A percentile compares a stretch with the other conserved stretches of the same genome.
These are phyloP conservation scores for Globisporangium viniferum DNA, from an alignment of 352 stramenopile species.

Conservation along the genomic window DNA sequence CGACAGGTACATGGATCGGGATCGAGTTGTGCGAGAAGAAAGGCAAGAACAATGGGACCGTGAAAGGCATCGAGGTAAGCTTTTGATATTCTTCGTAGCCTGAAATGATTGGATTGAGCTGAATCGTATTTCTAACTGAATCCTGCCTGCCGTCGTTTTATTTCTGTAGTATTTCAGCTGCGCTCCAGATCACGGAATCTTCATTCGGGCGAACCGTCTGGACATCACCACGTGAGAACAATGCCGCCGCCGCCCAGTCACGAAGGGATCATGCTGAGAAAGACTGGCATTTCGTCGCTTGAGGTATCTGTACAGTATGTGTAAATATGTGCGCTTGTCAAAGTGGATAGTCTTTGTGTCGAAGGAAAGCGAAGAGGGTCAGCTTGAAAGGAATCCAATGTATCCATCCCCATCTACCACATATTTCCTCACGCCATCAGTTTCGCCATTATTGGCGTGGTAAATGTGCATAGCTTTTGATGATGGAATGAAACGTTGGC, in stretches of 20 bases:
- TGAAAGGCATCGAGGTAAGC: constrained; percentile 38
- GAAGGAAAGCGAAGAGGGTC: background rate
- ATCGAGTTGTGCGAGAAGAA: constrained; percentile 62
- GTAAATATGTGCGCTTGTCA: background rate
- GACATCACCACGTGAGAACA: constrained; percentile 26
- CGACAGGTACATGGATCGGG: constrained; percentile 61
- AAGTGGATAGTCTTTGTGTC: background rate
- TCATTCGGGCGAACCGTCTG: constrained; percentile 61
- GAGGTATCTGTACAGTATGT: background rate
- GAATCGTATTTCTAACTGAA: background rate
- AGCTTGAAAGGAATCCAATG: background rate
- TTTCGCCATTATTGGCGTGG: background rate
- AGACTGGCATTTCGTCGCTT: background rate
- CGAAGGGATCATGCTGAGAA: background rate
- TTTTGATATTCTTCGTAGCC: background rate
- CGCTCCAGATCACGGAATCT: constrained; percentile 52
- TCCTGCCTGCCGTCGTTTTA: background rate
- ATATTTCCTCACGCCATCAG: background rate
- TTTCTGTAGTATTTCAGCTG: constrained; percentile 58
- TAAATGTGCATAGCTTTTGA: background rate
- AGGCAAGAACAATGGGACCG: constrained; percentile 62
- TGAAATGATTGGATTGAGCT: background rate
- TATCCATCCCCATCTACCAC: background rate
- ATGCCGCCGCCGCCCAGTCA: background rate
- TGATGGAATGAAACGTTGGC: too few relatives aligned